Percentiles rank a stretch among this genome's conserved stretches.
phyloP scores from a whole-genome alignment of 768 basidiomycete species.

The Lactarius psammicola region DNA sequence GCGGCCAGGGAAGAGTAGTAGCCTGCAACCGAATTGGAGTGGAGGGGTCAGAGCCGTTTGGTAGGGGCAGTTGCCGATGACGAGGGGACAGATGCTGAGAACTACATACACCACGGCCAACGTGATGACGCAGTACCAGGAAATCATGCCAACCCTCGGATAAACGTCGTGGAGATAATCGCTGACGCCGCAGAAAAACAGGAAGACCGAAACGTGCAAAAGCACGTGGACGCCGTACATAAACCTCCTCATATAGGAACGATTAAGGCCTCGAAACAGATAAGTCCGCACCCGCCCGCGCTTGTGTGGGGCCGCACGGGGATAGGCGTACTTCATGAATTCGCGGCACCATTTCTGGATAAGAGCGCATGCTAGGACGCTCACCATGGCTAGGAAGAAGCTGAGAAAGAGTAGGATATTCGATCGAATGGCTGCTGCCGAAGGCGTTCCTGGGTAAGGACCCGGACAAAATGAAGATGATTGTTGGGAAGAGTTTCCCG shows the following conservation, averaged over 20 bases:
- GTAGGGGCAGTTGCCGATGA: conserved; percentile 14
- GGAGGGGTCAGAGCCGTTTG: conserved; percentile 18
- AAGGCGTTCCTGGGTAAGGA: neutral
- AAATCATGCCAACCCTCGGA: neutral
- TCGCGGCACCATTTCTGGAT: conserved; percentile 25
- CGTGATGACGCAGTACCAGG: neutral
- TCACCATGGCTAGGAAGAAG: conserved; percentile 14
- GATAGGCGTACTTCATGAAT: conserved; percentile 6
- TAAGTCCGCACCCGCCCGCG: conserved; percentile 19
- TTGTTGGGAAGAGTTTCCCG: neutral
- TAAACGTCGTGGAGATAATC: conserved; percentile 4
- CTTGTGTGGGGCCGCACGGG: conserved; percentile 6
- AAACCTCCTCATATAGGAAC: conserved; percentile 8
- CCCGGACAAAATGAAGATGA: neutral
- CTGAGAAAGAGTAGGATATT: conserved; percentile 18
- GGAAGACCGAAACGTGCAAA: conserved; percentile 18
- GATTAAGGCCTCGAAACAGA: conserved; percentile 6
- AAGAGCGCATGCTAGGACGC: conserved; percentile 12
- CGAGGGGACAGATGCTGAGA: conserved; percentile 17
- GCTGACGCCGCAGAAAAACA: conserved; percentile 18
- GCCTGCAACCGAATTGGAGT: neutral
- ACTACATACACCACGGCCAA: neutral
- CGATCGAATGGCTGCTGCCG: conserved; percentile 3
- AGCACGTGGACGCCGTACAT: conserved; percentile 7
- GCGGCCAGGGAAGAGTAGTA: neutral